Evolutionary conservation across 1,139 yeast species (phyloP).

Genomic region (Kluyveromyces sp.): DNA sequence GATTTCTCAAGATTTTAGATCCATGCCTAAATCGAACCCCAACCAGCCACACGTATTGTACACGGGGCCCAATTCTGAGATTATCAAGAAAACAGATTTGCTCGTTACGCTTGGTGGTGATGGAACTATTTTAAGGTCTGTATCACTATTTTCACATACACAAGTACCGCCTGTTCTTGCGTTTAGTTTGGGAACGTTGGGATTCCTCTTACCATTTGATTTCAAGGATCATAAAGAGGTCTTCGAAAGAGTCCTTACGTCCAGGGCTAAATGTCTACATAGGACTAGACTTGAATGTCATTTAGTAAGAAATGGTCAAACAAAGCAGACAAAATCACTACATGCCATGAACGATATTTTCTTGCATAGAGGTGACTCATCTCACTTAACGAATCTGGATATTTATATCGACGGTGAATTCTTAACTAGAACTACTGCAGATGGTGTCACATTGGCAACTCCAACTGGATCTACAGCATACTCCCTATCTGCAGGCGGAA

Average conservation of each 20-base stretch:
- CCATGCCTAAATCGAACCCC: slow-evolving; percentile 25
- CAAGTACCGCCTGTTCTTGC: slow-evolving; percentile 83
- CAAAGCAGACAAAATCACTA: slow-evolving; percentile 23
- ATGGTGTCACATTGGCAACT: slow-evolving; percentile 76
- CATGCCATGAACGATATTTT: slow-evolving; percentile 92
- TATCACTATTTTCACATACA: slow-evolving; percentile 53
- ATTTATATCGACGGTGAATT: slow-evolving; percentile 74
- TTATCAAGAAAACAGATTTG: slow-evolving; percentile 53
- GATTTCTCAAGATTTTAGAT: slow-evolving; percentile 38
- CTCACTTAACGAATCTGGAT: slow-evolving; percentile 77
- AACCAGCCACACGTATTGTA: slow-evolving; percentile 35
- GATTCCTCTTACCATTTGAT: slow-evolving; percentile 83
- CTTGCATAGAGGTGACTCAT: slow-evolving; percentile 81
- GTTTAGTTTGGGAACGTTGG: slow-evolving; percentile 86
- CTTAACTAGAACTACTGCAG: slow-evolving; percentile 85
- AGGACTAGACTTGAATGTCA: slow-evolving; percentile 74
- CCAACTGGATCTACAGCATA: slow-evolving; percentile 97
- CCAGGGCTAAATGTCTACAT: slow-evolving; percentile 63
- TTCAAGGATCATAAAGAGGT: slow-evolving; percentile 53
- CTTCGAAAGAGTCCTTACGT: slow-evolving; percentile 56
- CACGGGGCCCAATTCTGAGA: slow-evolving; percentile 53
- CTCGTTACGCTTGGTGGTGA: slow-evolving; percentile 91
- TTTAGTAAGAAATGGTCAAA: slow-evolving; percentile 37
- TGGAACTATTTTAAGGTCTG: slow-evolving; percentile 80
- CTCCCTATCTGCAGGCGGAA: slow-evolving; percentile 83